Evolutionary conservation across 2,329 filamentous ascomycete species (phyloP), one percentile per base, ranked within the genome.

Genomic region (Cercospora sp.): DNA sequence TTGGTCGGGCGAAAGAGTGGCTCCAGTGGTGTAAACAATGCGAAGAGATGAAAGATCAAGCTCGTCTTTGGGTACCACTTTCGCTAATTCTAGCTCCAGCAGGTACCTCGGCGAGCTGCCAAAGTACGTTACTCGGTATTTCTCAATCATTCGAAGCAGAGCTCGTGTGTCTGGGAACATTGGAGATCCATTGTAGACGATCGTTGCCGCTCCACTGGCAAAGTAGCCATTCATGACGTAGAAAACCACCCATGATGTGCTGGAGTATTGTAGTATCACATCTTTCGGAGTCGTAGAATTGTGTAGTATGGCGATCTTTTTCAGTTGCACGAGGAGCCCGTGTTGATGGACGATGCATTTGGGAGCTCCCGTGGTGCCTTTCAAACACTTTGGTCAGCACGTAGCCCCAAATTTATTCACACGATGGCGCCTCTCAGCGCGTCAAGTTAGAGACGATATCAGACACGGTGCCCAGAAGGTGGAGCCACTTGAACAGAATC

Each of bases 231-330:
- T 69, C 71, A 73, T 73, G 51, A 81, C 78, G 70, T 82, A 81
- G 74, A 80, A 83, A n/a, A 83, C 76, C 1, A 83, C 79, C 82
- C 82, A 84, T 6, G 80, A 81, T 1, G 82, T 83, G 53, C 77
- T 81, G 5, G 78, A 80, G 72, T 83, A 84, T 67, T 84, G 82
- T 66, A 84, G 79, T 28, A 83, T 79, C 7, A 81, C 74, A 55
- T 81, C 79, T 9, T 75, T 66, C 0, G 79, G 74, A 1, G 76
- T 78, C 9, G 83, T 77, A 6, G 78, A 79, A 74, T 83, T 83
- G 74, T 84, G 82, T 0, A 84, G 75, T 23, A 78, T 71, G 3
- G 80, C 77, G 58, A 81, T 79, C 68, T 84, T 84, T 64, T 81
- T 81, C 51, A 81, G 75, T 60, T 83, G 81, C 1, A 83, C 68